Base-by-base conservation (phyloP, 192 early-diverging fungal species). In the Gonapodya prolifera region DNA sequence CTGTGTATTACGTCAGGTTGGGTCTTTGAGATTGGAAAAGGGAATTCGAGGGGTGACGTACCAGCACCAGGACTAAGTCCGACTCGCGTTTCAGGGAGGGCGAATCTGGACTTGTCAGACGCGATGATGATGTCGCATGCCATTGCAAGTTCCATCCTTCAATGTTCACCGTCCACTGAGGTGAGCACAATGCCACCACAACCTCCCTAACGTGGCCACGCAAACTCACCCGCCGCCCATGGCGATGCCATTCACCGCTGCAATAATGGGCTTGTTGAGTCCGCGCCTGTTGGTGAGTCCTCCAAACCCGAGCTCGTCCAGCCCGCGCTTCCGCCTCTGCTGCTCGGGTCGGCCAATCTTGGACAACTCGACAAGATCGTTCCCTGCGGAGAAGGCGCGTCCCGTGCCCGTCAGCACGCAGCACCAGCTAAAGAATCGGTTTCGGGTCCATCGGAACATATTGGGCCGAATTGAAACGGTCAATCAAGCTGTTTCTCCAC, bases 261-360 rank as follows among this genome's bases (percentile, higher is more conserved):
- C 71, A 32, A 73, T 73, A 32, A 73, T 73, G 28, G 71, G 71
- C 71, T 73, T 73, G 71, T 73, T 73, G 2, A 73, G 31, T 16
- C 32, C 71, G 2, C 71, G 16, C 45, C 45, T 61, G 8, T 30
- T 73, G 18, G 32, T 29, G 18, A 73, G 18, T 8, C 71, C 32
- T 32, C 28, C 71, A 29, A 30, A 73, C 28, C 71, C 71, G 18
- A 30, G 2, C 71, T 18, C 28, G 71, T 30, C 71, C 32, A 73
- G 31, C 8, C 32, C 71, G 8, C 29, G 2, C 71, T 73, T 73
- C 28, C 28, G 2, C 23, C 45, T 8, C 71, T 18, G 28, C 28
- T 73, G 28, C 28, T 73, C 71, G 71, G 16, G 18, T 29, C 32
- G 2, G 28, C 28, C 32, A 30, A 32, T 32, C 71, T 32, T 18